Base-by-base conservation (phyloP, 2,329 filamentous ascomycete species). In the Fusarium vanettenii region DNA sequence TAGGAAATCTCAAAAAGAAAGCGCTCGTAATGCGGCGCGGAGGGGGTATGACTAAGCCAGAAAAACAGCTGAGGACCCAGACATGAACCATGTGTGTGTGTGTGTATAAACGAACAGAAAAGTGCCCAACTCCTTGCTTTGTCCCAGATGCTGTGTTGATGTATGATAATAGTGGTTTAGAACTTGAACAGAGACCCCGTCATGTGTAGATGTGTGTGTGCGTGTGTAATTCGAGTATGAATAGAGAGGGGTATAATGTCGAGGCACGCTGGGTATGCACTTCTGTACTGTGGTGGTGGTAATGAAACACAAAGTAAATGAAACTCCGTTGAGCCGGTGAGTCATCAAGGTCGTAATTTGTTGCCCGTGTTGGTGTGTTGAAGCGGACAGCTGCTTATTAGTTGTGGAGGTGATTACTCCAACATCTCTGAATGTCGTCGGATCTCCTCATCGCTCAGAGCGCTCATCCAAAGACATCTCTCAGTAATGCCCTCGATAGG, bases 391-490 rank as follows among this genome's bases (percentile, higher is more conserved):
- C 48, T 22, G 45, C 41, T 60, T 33, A 8, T 27, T 11, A 25
- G n/a, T 27, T 11, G 25, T 29, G 16, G 27, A 52, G 33, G 11
- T 13, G 41, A 29, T 55, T 73, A 82, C 80, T 90, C 87, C 35
- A 91, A 78, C 64, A 79, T 82, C 64, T 88, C 86, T 0, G 88
- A 89, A 65, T 86, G 84, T 70, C 83, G 85, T 66, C 89, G 84
- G 78, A 97, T 95, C 78, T 95, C 93, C n/a, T 91, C 90, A 74
- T 96, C 94, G 64, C 85, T 89, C 64, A 97, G 81, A 11, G 94
- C 93, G 56, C 93, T 92, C 85, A 97, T 92, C 94, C 94, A 97
- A n/a, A 97, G 87, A 81, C 94, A 97, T 73, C 93, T 89, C 82
- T 94, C 93, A 6, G 94, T 92, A 60, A 95, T 89, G 62, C 93